phyloP scores from a whole-genome alignment of 1,139 yeast species.

The Candida tropicalis region DNA sequence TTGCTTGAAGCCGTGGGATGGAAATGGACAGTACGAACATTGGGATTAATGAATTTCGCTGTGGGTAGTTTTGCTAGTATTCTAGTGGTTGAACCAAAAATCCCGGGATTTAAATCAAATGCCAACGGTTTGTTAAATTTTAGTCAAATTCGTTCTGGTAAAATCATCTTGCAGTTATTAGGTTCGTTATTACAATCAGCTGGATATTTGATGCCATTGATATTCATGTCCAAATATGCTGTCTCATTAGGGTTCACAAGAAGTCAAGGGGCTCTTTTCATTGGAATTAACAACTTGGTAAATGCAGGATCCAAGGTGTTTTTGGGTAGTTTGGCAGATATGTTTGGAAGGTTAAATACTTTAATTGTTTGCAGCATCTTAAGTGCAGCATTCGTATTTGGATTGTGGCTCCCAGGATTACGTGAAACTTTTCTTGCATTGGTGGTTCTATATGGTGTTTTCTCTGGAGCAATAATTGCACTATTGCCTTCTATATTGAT shows the following conservation, averaged over 20 bases:
- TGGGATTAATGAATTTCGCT: slow-evolving; percentile 31
- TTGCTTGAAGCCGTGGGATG: slow-evolving; percentile 36
- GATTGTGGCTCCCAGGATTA: slow-evolving; percentile 28
- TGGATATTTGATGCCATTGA: slow-evolving; percentile 43
- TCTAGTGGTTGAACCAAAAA: slow-evolving; percentile 21
- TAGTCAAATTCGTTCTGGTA: slow-evolving; percentile 20
- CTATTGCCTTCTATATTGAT: slow-evolving; percentile 41
- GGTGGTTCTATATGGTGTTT: slow-evolving; percentile 39
- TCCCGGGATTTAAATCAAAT: slow-evolving; percentile 21
- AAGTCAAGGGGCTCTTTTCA: slow-evolving; percentile 42
- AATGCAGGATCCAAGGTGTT: slow-evolving; percentile 42
- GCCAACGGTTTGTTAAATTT: slow-evolving; percentile 19
- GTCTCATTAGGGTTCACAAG: slow-evolving; percentile 35
- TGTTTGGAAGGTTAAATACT: slow-evolving; percentile 40
- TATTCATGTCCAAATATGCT: slow-evolving; percentile 45
- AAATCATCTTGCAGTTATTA: slow-evolving; percentile 28
- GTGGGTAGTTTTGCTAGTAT: slow-evolving; percentile 21
- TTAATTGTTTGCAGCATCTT: slow-evolving; percentile 34
- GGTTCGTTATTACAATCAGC: slow-evolving; percentile 42
- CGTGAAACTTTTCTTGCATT: slow-evolving; percentile 33
- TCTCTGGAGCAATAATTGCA: slow-evolving; percentile 41
- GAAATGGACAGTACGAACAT: slow-evolving; percentile 40
- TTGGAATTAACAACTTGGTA: slow-evolving; percentile 43
- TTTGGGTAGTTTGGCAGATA: slow-evolving; percentile 40
- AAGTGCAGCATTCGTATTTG: slow-evolving; percentile 33